Base-by-base conservation (phyloP, 331 rosid species). In the Malus hybrid region DNA sequence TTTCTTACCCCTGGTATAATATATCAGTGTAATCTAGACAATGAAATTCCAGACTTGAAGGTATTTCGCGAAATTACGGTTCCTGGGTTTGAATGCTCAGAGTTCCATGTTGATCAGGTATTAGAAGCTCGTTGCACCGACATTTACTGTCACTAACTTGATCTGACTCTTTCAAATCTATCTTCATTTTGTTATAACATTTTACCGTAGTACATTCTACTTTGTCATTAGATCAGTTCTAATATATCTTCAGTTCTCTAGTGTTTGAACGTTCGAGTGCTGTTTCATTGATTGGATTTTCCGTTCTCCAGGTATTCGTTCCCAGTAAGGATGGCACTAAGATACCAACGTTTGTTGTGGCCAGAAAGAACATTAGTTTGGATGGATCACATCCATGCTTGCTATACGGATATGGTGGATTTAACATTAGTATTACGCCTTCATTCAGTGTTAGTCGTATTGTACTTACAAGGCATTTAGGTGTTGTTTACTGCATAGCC, bases 321-420 rank as follows among this genome's bases (percentile, higher is more conserved):
- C 85, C 83, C 68, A 85, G 99, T 83, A 94, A 88, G 82, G 99
- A 94, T 77, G 97, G 91, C 73, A 84, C 89, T 39, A 84, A 87
- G 81, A 90, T 92, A 70, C 99, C 99, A 72, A 70, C 85, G 69
- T 94, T 94, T 82, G 77, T 94, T 72, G 92, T 94, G 63, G 88
- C 96, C 24, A 86, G 60, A 80, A 85, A 72, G 87, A 81, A 84
- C 78, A 86, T 90, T 81, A 26, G 11, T 68, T 85, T 94, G 89
- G 96, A 92, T 86, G 92, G 97, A 62, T 94, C 97, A 18, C 96
- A 94, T 84, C 97, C 97, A 8, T 94, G 97, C 78, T 84, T 94
- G 86, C 83, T 94, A 78, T 89, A 90, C 71, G 99, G 91, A 62
- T 94, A 94, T 72, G 99, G 99, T 70, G 99, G 99, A 71, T 94